Conservation (phyloP, 768 basidiomycete species). For the Mrakia blollopis region DNA sequence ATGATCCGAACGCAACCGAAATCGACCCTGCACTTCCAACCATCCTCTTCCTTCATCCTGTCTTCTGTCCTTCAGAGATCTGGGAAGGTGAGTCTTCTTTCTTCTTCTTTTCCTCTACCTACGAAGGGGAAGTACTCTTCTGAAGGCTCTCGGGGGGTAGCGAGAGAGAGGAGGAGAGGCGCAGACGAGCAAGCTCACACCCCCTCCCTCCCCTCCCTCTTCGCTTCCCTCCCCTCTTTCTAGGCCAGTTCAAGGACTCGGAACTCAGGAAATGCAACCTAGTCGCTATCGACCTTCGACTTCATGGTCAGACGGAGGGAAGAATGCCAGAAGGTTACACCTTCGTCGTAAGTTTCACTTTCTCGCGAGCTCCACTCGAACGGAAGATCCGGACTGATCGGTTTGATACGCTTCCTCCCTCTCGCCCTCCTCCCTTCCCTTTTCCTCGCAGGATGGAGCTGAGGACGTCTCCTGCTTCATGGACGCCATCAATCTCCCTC, state of each 20-base stretch:
- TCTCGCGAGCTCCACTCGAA: background rate
- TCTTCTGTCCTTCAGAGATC: constrained; percentile 23
- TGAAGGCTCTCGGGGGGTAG: background rate
- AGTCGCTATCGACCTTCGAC: constrained; percentile 22
- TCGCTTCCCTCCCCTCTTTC: background rate
- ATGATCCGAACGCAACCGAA: background rate
- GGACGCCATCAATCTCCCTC: constrained; percentile 21
- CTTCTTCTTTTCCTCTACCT: background rate
- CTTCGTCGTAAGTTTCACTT: constrained; percentile 20
- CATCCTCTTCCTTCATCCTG: constrained; percentile 19
- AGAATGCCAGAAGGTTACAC: constrained; percentile 10
- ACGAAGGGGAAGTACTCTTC: background rate
- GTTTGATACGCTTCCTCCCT: background rate
- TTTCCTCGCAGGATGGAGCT: constrained; percentile 24
- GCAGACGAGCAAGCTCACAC: background rate
- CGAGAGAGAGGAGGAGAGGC: background rate
- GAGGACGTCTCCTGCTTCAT: constrained; percentile 24
- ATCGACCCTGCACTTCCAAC: constrained; percentile 12
- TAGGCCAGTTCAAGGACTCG: constrained; percentile 24
- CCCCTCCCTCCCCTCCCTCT: background rate
- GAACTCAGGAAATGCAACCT: constrained; percentile 23
- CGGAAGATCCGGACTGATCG: background rate
- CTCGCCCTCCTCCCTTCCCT: background rate
- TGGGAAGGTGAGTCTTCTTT: constrained; percentile 23
- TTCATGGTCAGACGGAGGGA: constrained; percentile 21